A percentile compares a stretch with the other conserved stretches of the same genome.
These are phyloP conservation scores for Cardamine resedifolia DNA, from an alignment of 345 rosid genomes.

Conservation along the genomic window DNA sequence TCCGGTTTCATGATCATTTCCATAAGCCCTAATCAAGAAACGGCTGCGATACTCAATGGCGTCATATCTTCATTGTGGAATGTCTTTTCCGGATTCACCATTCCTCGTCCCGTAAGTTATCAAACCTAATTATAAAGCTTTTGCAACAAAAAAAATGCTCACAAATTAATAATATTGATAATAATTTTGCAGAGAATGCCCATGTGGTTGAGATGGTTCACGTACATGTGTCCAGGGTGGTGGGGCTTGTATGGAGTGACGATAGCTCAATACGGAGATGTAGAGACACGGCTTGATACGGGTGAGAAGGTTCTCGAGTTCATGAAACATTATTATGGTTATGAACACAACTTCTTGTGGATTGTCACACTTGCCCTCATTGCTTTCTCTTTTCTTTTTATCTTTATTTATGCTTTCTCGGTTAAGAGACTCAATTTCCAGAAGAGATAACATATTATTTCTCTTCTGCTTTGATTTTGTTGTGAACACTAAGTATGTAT, in stretches of 20 bases:
- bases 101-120: conserved; percentile 48
- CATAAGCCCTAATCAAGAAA: conserved; percentile 45
- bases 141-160: not conserved
- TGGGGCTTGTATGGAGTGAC: conserved; percentile 49
- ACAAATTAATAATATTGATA: not conserved
- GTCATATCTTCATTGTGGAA: conserved; percentile 41
- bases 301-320: conserved; percentile 50
- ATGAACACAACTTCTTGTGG: conserved; percentile 43
- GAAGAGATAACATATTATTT: conserved; percentile 33
- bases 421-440: conserved; percentile 48
- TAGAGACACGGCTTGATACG: conserved; percentile 36
- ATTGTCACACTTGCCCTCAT: conserved; percentile 36
- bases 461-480: not conserved
- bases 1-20: conserved; percentile 49
- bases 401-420: conserved; percentile 33
- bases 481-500: not conserved
- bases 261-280: conserved; percentile 48
- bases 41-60: conserved; percentile 36
- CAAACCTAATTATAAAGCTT: not conserved
- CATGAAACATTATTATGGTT: conserved; percentile 46
- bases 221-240: conserved; percentile 44
- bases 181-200: conserved; percentile 44
- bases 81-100: conserved; percentile 52
- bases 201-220: conserved; percentile 50
- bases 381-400: conserved; percentile 39